Base-by-base conservation (phyloP, 257 asterid genomes). In the Petunia secreta region DNA sequence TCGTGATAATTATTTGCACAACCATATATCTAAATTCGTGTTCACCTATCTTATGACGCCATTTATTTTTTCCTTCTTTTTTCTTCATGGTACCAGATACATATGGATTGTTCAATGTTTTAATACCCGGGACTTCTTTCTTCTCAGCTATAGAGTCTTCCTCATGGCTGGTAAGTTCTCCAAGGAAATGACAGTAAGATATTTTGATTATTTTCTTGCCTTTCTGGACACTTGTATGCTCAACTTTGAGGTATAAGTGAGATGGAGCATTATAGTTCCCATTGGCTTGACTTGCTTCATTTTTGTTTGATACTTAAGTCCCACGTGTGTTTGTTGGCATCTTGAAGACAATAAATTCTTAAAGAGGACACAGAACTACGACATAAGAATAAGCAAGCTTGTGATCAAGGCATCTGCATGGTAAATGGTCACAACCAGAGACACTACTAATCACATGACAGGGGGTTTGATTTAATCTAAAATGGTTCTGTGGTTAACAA, bases 51-150 rank as follows among this genome's bases (percentile, higher is more conserved):
- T 34, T 11, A 25, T 50, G 34, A 34, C 0, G 34, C 2, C 50
- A 25, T 48, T 34, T 43, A 36, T 13, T 62, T 77, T 62, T 44
- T 11, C 25, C 59, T 43, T 63, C 40, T 8, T 4, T 2, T 48
- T 80, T 38, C 53, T 58, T 77, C 11, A 58, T 84, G 46, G 57
- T 85, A 63, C 39, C 89, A 87, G 90, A 85, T 87, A 85, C 86
- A 8, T 80, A 85, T 75, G 90, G 90, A 57, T 57, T 85, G 8
- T 85, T 87, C 82, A 87, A 82, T 52, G 63, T 82, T 34, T 57
- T 87, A 36, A 85, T 87, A 40, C 90, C 90, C 8, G 89, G 84
- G 77, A 79, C 90, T 50, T 77, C 89, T 65, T 63, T 85, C 85
- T 87, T 68, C 84, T 83, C 85, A 1, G 79, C 78, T 8, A 84